Base-by-base conservation (phyloP, 73 alveolate species). In the Symbiodinium natans region DNA sequence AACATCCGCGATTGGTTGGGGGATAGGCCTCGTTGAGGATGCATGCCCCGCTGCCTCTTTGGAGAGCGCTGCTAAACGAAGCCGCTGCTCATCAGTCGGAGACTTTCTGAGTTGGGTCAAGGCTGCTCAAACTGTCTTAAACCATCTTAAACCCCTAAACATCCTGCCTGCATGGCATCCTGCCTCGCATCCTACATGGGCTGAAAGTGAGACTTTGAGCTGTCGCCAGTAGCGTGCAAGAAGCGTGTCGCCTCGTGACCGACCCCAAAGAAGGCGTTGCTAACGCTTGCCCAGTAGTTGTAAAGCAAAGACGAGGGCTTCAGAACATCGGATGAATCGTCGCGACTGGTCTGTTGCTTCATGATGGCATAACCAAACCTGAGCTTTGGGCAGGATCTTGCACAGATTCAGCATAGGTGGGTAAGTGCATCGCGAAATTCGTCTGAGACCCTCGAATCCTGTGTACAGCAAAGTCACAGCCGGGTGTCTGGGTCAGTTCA, bases 41-140 rank as follows among this genome's bases (percentile, higher is more conserved):
- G 80, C 80, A 63, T 63, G 80, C 80, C 80, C n/a, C 33, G 80
- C 36, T 23, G 33, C 27, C 80, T 63, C 80, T 63, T 63, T 63
- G 19, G 80, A 63, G 80, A 63, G 36, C 36, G 80, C 40, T 63
- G 40, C 80, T 23, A 29, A 63, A 9, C 80, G 36, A 29, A 63
- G 80, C 80, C 36, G 36, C 80, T 29, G 36, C 11, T 29, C 80
- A 63, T 63, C 80, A 63, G 80, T 63, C 80, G 80, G 80, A 63
- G 80, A 63, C 40, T 63, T 63, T 63, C 80, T 29, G 80, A 63
- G 80, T 63, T 63, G 80, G 80, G 19, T 27, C 33, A 29, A 29
- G 80, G 80, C 80, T n/a, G 33, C 80, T 63, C 80, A 63, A 63
- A 63, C 80, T 4, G 71, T 52, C n/a, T n/a, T n/a, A n/a, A n/a